Evolutionary conservation across 2,329 filamentous ascomycete genomes (phyloP), one percentile per base, ranked within the genome.

Genomic region (Dryadomyces quercus-mongolicae): DNA sequence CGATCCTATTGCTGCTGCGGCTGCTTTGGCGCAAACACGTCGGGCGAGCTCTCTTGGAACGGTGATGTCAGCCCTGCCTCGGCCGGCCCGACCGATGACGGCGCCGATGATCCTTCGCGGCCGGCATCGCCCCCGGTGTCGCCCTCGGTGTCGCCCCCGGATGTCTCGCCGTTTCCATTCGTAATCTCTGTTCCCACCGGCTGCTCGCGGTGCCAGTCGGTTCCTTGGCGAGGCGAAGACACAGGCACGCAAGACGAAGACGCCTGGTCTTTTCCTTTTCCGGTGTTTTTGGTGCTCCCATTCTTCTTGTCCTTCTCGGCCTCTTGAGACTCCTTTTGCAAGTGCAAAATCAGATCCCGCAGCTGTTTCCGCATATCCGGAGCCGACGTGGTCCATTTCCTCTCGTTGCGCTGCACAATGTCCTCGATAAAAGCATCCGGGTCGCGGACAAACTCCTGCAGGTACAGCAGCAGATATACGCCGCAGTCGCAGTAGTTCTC

Each of bases 401-500:
- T 65, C 5, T 63, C 51, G 60, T 86, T 76, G 44, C 76, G 79
- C 25, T 74, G 76, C 5, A 95, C 71, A 18, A 95, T 70, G 57
- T 79, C 83, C 20, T 70, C 70, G 16, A 87, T 74, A 60, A 94
- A 93, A 0, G 65, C 67, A 58, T 88, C 81, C 0, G 92, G 92
- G 56, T 88, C 71, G 52, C 81, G 75, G 16, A 94, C 76, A 59
- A 98, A 95, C 59, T 86, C 82, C 59, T 89, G 80, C 53, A 95
- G 75, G 63, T 97, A 98, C 2, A 84, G 86, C 4, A 96, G 72
- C 3, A 97, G 72, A 61, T 86, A 98, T 0, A 96, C 72, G 9
- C 93, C 93, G 63, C 93, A 98, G 65, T 98, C 93, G 57, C 81
- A 91, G 61, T 78, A 86, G 64, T 98, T 97, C 50, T 80, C 70